Base-by-base conservation (phyloP, 1,139 yeast species). In the Suhomyces anneliseae region DNA sequence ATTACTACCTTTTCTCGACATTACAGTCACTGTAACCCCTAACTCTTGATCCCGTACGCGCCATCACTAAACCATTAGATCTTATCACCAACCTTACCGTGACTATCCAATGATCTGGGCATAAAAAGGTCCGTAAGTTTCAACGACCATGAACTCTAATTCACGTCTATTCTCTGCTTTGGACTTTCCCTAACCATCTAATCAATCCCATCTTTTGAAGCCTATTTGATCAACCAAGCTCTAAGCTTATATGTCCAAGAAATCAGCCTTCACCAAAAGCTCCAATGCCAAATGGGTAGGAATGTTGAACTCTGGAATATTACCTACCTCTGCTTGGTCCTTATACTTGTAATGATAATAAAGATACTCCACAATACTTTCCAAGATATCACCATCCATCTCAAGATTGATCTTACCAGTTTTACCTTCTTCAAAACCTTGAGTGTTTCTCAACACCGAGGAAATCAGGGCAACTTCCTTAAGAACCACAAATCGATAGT, bases 251-350 rank as follows among this genome's bases (percentile, higher is more conserved):
- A 84, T 83, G 60, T 89, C 93, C 57, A 90, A 72, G 62, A 82
- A 90, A 62, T 92, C 98, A 0, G 98, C 96, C 33, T 96, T 96
- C 36, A 93, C 95, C 42, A 93, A 69, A 55, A 93, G 70, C 60
- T 93, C 98, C 54, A 93, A 72, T 0, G 98, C 97, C 79, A 92
- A 81, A 57, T 90, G 97, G 0, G 98, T 93, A 0, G 98, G 97
- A 1, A 93, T 83, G 40, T 87, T 85, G 64, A 93, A 93, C 51
- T 88, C 95, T 0, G 96, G 96, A 9, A 88, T 82, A 43, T 78
- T 82, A 0, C 76, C 79, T 27, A 72, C 70, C 36, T 75, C 81
- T 2, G 79, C 82, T 38, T 71, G 74, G 48, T 83, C 87, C 53
- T 74, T 79, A 61, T 87, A 88, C 58, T 87, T 85, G 55, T 76